A percentile compares a stretch with the other conserved stretches of the same genome.
Evolutionary conservation across 2,329 filamentous ascomycete genomes (phyloP).

Genomic region (Sclerotinia spermophila): DNA sequence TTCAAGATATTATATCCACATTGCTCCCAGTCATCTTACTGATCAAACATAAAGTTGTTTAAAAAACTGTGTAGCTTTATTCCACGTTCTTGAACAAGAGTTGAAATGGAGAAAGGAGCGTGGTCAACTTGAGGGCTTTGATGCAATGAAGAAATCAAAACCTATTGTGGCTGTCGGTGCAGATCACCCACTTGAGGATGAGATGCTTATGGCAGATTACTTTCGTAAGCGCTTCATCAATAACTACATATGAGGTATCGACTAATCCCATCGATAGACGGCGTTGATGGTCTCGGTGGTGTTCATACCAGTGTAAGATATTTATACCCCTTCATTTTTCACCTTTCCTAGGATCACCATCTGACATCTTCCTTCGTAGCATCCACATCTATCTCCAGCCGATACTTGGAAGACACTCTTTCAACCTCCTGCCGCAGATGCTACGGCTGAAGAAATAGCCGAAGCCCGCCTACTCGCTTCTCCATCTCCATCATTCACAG

Average conservation of each 20-base stretch:
- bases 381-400: slow-evolving; percentile 70
- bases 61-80: slow-evolving; percentile 83
- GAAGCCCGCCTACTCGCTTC: slow-evolving; percentile 34
- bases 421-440: slow-evolving; percentile 43
- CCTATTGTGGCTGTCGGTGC: slow-evolving; percentile 85
- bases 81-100: slow-evolving; percentile 89
- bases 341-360: background rate
- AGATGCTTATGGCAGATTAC: slow-evolving; percentile 75
- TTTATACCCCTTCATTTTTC: background rate
- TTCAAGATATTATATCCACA: slow-evolving; percentile 22
- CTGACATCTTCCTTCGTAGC: slow-evolving; percentile 41
- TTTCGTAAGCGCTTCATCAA: slow-evolving; percentile 63
- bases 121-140: slow-evolving; percentile 67
- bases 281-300: slow-evolving; percentile 70
- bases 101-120: slow-evolving; percentile 73
- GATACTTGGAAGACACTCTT: slow-evolving; percentile 73
- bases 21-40: slow-evolving; percentile 8
- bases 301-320: slow-evolving; percentile 58
- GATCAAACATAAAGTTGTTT: slow-evolving; percentile 58
- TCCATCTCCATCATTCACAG: slow-evolving; percentile 60
- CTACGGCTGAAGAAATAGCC: slow-evolving; percentile 44
- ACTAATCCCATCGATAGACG: slow-evolving; percentile 51
- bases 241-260: background rate
- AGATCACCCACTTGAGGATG: slow-evolving; percentile 78
- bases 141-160: slow-evolving; percentile 66